These are phyloP conservation scores for Pachyrhizus erosus DNA, from an alignment of 306 rosid genomes.

Conservation along the genomic window DNA sequence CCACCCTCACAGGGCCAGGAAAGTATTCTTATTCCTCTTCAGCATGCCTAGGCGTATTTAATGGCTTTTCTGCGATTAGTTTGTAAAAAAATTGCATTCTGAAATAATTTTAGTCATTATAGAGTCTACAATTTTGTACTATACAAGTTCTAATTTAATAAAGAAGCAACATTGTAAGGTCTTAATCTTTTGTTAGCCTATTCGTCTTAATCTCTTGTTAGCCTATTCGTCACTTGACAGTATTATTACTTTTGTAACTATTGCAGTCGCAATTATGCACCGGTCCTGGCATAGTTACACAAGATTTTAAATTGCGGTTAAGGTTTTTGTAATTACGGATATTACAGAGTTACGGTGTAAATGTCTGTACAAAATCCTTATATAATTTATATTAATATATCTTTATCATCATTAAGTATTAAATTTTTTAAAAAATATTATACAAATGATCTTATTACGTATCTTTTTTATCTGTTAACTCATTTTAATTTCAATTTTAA, in stretches of 20 bases:
- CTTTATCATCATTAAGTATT: no score
- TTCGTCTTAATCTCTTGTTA: no score
- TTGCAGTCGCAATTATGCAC: background rate
- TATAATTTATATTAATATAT: no score
- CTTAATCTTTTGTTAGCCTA: background rate
- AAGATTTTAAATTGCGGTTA: no score
- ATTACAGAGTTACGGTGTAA: no score
- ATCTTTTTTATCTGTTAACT: no score
- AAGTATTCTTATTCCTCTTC: conserved; percentile 22
- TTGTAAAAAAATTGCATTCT: conserved; percentile 29
- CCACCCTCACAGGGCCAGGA: conserved; percentile 1
- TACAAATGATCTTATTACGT: no score
- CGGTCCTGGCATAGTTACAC: background rate
- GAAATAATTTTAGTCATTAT: conserved; percentile 3
- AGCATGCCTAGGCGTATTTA: conserved; percentile 43
- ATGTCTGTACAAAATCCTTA: no score
- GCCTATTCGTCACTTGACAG: background rate
- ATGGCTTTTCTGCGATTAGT: conserved; percentile 37
- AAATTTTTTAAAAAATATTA: no score
- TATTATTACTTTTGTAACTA: background rate
- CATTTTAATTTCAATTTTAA: no score
- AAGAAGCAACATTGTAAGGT: background rate
- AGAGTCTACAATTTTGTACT: conserved; percentile 21
- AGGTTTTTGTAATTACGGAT: no score
- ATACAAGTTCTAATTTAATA: background rate